Evolutionary conservation across 805 yeast species (phyloP).

Genomic region (Starmerella floricola): DNA sequence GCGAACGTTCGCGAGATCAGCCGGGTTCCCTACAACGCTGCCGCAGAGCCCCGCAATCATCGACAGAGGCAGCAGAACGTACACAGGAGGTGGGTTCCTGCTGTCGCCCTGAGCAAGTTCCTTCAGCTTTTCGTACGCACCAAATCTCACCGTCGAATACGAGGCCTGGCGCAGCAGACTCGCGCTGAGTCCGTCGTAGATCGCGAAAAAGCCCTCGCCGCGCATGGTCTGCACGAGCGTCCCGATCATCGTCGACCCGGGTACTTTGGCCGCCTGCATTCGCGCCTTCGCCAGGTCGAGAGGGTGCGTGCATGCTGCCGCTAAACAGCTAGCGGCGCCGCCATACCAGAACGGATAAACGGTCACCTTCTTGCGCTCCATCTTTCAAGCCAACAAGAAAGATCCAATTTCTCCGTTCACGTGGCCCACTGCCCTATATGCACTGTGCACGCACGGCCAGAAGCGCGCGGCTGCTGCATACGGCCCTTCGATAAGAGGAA

Average conservation of each 20-base stretch:
- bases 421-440: neutral
- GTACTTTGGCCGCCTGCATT: conserved; percentile 60
- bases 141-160: conserved; percentile 75
- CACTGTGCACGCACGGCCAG: too few species aligned
- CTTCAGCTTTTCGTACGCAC: conserved; percentile 68
- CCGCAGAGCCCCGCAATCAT: conserved; percentile 81
- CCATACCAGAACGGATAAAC: conserved; percentile 33
- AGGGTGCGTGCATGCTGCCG: conserved; percentile 48
- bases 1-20: conserved; percentile 76
- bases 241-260: conserved; percentile 49
- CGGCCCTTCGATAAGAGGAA: too few species aligned
- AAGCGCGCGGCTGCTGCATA: too few species aligned
- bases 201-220: conserved; percentile 49
- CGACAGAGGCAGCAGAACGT: conserved; percentile 57
- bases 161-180: conserved; percentile 77
- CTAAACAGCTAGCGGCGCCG: conserved; percentile 33
- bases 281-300: conserved; percentile 79
- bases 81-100: conserved; percentile 40
- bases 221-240: conserved; percentile 50
- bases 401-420: neutral
- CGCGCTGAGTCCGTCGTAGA: conserved; percentile 76
- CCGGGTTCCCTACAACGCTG: conserved; percentile 77
- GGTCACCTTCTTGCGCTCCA: conserved; percentile 4
- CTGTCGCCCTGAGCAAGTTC: conserved; percentile 29
- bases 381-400: neutral